Evolutionary conservation across 306 rosid species (phyloP), one percentile per base, ranked within the genome.

Genomic region (Elaeagnus macrophylla): DNA sequence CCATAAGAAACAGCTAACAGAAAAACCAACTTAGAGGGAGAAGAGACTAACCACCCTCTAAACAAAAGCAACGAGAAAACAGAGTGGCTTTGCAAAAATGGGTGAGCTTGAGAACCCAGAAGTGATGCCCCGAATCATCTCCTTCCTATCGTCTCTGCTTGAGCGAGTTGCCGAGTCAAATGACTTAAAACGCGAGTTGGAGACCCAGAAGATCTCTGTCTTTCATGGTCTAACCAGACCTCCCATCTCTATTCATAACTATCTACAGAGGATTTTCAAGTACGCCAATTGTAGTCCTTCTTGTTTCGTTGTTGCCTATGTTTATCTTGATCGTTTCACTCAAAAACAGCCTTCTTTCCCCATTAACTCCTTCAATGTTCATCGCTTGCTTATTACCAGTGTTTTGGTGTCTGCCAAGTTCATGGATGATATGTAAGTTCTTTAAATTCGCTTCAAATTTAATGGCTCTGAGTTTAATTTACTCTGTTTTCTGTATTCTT

Each of bases 281-380:
- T 88, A 88, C 51, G 94, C 96, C 0, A 83, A 88, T 35, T 88
- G 96, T 37, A 88, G 96, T 59, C 81, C 83, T 0, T 88, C 91
- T 1, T 88, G 96, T 72, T 84, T 82, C 82, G 63, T 88, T 37
- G 96, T 88, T 7, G 94, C 96, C 5, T 88, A 88, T 60, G 88
- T 84, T 14, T 84, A 88, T 53, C 88, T 88, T 1, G 94, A 88
- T 53, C 94, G 96, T n/a, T 88, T 88, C 72, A 72, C 83, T 12
- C 94, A 79, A 25, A 72, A 49, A 37, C 94, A 88, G 66, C 83
- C 82, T 10, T 52, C 72, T 13, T 41, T 83, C 65, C 87, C 83
- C 1, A 81, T 89, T 70, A 79, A 83, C 51, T 70, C 94, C 42
- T 81, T 83, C 77, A 89, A 83, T 53, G 94, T 89, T 11, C 97